phyloP scores from a whole-genome alignment of 176 grass and related monocot species.

The Urochloa ruziziensis region DNA sequence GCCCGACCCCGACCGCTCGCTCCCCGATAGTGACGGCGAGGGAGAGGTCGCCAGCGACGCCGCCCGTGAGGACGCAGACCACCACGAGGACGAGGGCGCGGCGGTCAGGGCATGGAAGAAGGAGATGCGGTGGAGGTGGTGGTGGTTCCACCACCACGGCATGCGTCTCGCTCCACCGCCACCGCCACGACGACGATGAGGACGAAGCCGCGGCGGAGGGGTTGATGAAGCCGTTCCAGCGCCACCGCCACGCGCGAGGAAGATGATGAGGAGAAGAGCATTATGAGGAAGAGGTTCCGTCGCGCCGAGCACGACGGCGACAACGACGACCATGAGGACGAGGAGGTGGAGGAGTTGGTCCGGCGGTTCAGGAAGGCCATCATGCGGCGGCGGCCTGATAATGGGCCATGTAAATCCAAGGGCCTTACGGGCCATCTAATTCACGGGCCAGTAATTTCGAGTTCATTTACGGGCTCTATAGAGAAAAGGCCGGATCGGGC shows the following conservation, averaged over 20 bases:
- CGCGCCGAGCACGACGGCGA: not conserved
- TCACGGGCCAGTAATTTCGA: no score
- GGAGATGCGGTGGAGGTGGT: conserved; percentile 27
- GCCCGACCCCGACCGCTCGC: conserved; percentile 25
- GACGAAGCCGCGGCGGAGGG: not conserved
- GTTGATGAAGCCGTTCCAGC: not conserved
- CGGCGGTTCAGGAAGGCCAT: conserved; percentile 31
- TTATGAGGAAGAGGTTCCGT: no score
- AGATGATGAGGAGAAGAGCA: not conserved
- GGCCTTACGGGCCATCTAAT: no score
- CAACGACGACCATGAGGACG: not conserved
- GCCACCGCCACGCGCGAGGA: not conserved
- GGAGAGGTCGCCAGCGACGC: not conserved
- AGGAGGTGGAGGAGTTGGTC: conserved; percentile 17
- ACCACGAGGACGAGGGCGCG: not conserved
- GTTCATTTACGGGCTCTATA: no score
- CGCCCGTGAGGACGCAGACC: not conserved
- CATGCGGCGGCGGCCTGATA: no score
- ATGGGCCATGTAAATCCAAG: no score
- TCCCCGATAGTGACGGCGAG: not conserved
- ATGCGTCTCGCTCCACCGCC: no score
- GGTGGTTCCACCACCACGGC: conserved; percentile 28
- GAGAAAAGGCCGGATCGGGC: no score
- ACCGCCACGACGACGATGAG: no score
- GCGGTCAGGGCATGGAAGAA: conserved; percentile 13